phyloP scores from a whole-genome alignment of 176 grass and related monocot genomes.

The Sorghum bicolor region Sorghum_bicolor_NCBIv3 NC_012870.2:3852501-3853000 shows the following conservation, averaged over 20 bases:
- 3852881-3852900: conserved; percentile 88
- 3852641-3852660: conserved; percentile 62
- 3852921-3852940: conserved; percentile 49
- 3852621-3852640: conserved; percentile 80
- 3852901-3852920: conserved; percentile 89
- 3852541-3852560: conserved; percentile 62
- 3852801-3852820: conserved; percentile 93
- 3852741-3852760: conserved; percentile 75
- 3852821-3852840: conserved; percentile 98
- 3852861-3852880: conserved; percentile 93
- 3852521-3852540: conserved; percentile 20
- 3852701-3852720: conserved; percentile 82
- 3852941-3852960: conserved; percentile 61
- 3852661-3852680: conserved; percentile 51
- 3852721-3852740: conserved; percentile 87
- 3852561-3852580: conserved; percentile 75
- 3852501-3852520: conserved; percentile 23
- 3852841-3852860: conserved; percentile 90
- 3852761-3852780: conserved; percentile 76
- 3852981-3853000: conserved; percentile 85
- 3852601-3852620: conserved; percentile 88
- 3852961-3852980: conserved; percentile 95
- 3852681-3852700: conserved; percentile 72
- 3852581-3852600: conserved; percentile 77
- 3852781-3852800: conserved; percentile 85